Evolutionary conservation across 1,139 yeast genomes (phyloP), one percentile per base, ranked within the genome.

Genomic region (Taphrina pruni): DNA sequence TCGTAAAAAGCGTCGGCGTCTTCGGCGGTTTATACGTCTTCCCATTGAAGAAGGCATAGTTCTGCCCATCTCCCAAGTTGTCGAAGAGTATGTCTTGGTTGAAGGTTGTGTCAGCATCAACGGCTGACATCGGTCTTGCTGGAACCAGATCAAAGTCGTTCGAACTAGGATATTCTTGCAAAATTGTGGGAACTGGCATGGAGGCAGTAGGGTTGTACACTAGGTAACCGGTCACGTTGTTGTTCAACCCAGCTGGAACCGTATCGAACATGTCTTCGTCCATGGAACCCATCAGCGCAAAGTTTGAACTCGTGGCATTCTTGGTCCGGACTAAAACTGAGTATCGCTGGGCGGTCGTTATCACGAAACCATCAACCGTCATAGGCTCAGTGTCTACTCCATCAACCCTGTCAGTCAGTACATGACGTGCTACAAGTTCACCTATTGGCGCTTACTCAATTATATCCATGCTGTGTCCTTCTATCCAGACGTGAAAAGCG

Each of bases 31-130:
- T 82, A 79, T 85, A 93, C n/a, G 96, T 83, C 73, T 88, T 82
- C 77, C 89, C 87, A 82, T 92, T 90, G 86, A 93, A 90, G 79
- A 92, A 87, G 9, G 97, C 97, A 77, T 92, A 93, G 79, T 89
- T 90, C 71, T 89, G 82, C 78, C 98, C 98, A 77, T 90, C 83
- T 60, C 83, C 85, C 77, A 93, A 82, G 79, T 89, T 89, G 77
- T 87, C 87, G 96, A 92, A 91, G 52, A 80, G 77, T 72, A 93
- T 90, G 73, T 86, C 86, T 57, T 93, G 80, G 14, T 84, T 83
- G 73, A 92, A 83, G 69, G 82, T 82, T 74, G 85, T 82, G 77
- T 90, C 97, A 12, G 88, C 90, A 52, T 85, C 88, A 50, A 81
- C 82, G 41, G 86, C 76, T 69, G 83, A 85, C 71, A 78, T 80